phyloP scores from a whole-genome alignment of 176 grass and related monocot genomes.

The Microstegium vimineum region DNA sequence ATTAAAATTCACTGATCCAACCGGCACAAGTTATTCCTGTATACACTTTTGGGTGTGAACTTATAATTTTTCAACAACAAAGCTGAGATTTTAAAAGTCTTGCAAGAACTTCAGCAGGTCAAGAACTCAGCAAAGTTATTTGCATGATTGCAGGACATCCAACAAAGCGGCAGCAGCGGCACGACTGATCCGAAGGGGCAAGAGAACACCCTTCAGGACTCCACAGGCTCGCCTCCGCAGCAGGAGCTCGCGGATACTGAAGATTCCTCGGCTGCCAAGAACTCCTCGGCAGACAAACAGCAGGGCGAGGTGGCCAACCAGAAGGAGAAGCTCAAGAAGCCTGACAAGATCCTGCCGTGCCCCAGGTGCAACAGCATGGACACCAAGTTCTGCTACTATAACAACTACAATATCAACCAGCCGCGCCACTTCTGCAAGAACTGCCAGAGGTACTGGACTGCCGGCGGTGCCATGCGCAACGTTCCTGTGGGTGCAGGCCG shows the following conservation, averaged over 20 bases:
- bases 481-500: slow-evolving; percentile 90
- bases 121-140: slow-evolving; percentile 26
- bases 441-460: slow-evolving; percentile 99
- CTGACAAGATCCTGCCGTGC: slow-evolving; percentile 84
- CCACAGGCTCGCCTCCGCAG: slow-evolving; percentile 24
- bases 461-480: slow-evolving; percentile 90
- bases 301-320: slow-evolving; percentile 37
- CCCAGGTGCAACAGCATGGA: slow-evolving; percentile 88
- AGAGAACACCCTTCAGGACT: too few relatives aligned
- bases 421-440: slow-evolving; percentile 98
- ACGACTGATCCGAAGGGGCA: slow-evolving; percentile 22
- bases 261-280: slow-evolving; percentile 36
- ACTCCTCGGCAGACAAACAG: slow-evolving; percentile 23
- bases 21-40: too few relatives aligned
- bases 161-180: slow-evolving; percentile 24
- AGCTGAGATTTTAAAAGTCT: too few relatives aligned
- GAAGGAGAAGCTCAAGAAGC: slow-evolving; percentile 76
- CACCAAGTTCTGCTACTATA: slow-evolving; percentile 99
- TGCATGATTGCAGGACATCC: slow-evolving; percentile 38
- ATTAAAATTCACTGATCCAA: too few relatives aligned
- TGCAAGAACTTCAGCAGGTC: neutral
- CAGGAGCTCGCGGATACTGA: slow-evolving; percentile 29
- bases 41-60: neutral
- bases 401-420: slow-evolving; percentile 99
- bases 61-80: neutral